Percentiles rank a stretch among this genome's conserved stretches.
Evolutionary conservation across 306 rosid genomes (phyloP).

Genomic region (Arachis stenosperma): DNA sequence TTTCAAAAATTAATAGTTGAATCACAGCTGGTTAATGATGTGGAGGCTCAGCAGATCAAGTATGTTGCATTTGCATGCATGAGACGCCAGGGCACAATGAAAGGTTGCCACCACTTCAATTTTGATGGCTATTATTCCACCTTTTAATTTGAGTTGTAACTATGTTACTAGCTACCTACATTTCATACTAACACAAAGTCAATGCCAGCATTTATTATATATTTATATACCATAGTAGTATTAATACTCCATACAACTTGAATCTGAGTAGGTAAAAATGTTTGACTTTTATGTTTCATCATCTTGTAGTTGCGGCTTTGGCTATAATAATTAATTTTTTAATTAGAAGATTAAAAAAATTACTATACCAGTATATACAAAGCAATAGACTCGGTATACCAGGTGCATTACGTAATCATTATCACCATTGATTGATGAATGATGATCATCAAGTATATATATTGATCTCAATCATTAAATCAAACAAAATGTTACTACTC

Average conservation of each 20-base stretch:
- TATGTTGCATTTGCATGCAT: constrained; percentile 4
- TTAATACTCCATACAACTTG: neutral
- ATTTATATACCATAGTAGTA: too few relatives aligned
- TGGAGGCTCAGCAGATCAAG: constrained; percentile 1
- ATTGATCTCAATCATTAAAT: neutral
- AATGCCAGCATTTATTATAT: neutral
- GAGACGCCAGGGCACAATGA: constrained; percentile 10
- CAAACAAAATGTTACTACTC: neutral
- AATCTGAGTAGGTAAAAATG: neutral
- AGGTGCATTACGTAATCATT: too few relatives aligned
- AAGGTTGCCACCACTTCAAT: neutral
- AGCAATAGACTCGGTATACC: too few relatives aligned
- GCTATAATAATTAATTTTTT: neutral
- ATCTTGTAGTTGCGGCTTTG: neutral
- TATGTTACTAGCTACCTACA: neutral
- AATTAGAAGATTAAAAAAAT: too few relatives aligned
- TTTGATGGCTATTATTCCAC: neutral
- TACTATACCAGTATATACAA: too few relatives aligned
- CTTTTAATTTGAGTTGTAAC: neutral
- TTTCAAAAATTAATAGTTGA: neutral
- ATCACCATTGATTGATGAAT: too few relatives aligned
- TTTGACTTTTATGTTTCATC: neutral
- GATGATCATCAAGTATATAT: too few relatives aligned
- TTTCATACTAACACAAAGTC: neutral
- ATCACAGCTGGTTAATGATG: constrained; percentile 26